Base-by-base conservation (phyloP, 495 filamentous ascomycete genomes). In the Aspergillus mulundensis region DNA sequence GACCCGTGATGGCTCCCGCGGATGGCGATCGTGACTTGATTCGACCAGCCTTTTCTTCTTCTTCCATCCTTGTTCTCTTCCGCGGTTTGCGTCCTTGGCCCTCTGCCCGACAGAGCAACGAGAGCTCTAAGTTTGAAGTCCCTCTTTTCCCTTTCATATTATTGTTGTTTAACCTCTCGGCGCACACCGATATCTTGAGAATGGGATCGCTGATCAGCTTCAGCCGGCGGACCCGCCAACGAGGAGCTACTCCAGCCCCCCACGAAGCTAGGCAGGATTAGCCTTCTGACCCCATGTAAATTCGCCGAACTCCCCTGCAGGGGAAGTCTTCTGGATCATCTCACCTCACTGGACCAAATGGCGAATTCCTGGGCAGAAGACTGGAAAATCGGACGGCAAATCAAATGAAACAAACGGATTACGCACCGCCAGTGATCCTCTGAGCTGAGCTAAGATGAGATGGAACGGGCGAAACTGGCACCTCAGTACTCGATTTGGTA, bases 271-370 rank as follows among this genome's bases (percentile, higher is more conserved):
- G 19, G 47, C 19, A 20, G 23, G 34, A 50, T 56, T 56, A 56
- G 48, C 53, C 38, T 42, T 56, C n/a, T 15, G 34, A 24, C 38
- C 16, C 34, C 36, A 40, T 49, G 49, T 36, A 15, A 55, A 56
- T 56, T 56, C 53, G 53, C 53, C 53, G 53, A 56, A 36, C 39
- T 42, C 15, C 36, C 36, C 20, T 56, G 53, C 53, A 56, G 53
- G 44, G 53, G 53, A 56, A 56, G 41, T 19, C 38, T 42, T 50
- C 42, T 46, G 53, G 21, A 45, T 41, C 53, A 28, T 53, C 32
- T 38, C 12, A 36, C 16, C 40, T 25, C 8, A 53, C 51, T 44
- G 51, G 51, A n/a, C 44, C 15, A 21, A 36, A 48, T 28, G 38
- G 30, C 45, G 45, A 56, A 40, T n/a, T 50, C 25, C 21, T 24